A percentile compares a stretch with the other conserved stretches of the same genome.
Conservation (phyloP, 1,284 basidiomycete genomes). For the Ceratorhiza oryzae-sativae region DNA sequence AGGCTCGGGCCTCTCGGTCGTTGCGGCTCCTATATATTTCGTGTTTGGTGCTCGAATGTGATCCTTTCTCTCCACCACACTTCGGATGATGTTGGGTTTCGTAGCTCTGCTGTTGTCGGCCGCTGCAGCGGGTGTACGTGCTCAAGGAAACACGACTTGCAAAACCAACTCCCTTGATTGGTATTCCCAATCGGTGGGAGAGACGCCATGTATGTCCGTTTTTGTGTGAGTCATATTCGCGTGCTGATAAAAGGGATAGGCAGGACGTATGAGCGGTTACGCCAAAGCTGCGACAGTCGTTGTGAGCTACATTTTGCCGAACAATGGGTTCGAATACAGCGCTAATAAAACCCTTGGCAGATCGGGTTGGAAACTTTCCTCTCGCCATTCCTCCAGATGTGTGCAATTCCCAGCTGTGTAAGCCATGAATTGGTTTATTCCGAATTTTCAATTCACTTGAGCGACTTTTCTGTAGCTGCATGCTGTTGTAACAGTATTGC, state of each 20-base stretch:
- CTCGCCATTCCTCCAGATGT: not conserved
- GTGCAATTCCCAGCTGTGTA: not conserved
- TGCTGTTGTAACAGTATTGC: conserved; percentile 26
- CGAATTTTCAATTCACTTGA: not conserved
- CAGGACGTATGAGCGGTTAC: conserved; percentile 10
- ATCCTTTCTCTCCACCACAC: not conserved
- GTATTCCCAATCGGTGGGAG: conserved; percentile 16
- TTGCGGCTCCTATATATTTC: not conserved
- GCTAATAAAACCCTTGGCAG: not conserved
- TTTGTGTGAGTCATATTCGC: not conserved
- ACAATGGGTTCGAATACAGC: not conserved
- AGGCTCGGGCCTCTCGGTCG: not conserved
- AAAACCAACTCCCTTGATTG: conserved; percentile 22
- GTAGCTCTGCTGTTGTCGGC: not conserved
- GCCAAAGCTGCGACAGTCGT: not conserved
- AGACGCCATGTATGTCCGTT: conserved; percentile 10
- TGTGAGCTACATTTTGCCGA: not conserved
- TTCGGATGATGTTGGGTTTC: not conserved
- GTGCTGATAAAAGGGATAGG: not conserved
- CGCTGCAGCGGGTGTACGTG: not conserved
- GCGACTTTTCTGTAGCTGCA: not conserved
- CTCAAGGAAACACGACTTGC: conserved; percentile 21
- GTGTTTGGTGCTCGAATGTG: not conserved
- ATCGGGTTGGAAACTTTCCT: not conserved
- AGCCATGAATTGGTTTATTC: not conserved